Conservation (phyloP, 2,329 filamentous ascomycete genomes). For the Pseudogymnoascus verrucosus region DNA sequence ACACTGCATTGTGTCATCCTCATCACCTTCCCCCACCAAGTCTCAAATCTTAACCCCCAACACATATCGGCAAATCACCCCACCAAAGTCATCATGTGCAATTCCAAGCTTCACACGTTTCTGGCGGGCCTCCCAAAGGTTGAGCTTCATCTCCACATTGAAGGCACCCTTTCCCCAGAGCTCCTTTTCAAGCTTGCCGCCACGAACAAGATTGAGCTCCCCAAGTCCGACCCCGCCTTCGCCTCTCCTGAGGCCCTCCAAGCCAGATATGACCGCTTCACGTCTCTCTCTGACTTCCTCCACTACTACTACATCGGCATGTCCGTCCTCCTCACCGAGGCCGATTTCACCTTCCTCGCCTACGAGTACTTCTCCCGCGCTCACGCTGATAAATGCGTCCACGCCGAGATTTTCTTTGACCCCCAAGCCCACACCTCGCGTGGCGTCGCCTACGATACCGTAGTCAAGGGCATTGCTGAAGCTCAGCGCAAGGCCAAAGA, state of each 20-base stretch:
- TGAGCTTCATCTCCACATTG: slow-evolving; percentile 75
- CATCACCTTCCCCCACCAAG: neutral
- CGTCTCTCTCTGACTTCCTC: slow-evolving; percentile 68
- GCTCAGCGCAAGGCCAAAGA: slow-evolving; percentile 52
- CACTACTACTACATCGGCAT: slow-evolving; percentile 73
- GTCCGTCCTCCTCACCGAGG: slow-evolving; percentile 53
- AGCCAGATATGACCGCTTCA: slow-evolving; percentile 58
- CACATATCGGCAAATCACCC: neutral
- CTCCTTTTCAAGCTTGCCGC: slow-evolving; percentile 62
- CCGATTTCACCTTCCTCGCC: slow-evolving; percentile 67
- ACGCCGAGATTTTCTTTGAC: slow-evolving; percentile 76
- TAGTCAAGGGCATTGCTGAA: slow-evolving; percentile 54
- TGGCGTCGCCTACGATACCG: slow-evolving; percentile 53
- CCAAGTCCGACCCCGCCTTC: slow-evolving; percentile 52
- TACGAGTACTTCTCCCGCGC: slow-evolving; percentile 64
- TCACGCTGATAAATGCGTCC: slow-evolving; percentile 55
- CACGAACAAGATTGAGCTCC: slow-evolving; percentile 56
- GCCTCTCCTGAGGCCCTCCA: slow-evolving; percentile 49
- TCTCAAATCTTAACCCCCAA: neutral
- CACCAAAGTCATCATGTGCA: slow-evolving; percentile 19
- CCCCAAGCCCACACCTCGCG: slow-evolving; percentile 64
- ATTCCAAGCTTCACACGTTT: slow-evolving; percentile 35
- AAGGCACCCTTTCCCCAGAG: slow-evolving; percentile 63
- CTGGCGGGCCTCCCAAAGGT: slow-evolving; percentile 64
- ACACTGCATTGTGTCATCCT: too few species aligned